Base-by-base conservation (phyloP, 202 grass and related monocot genomes). In the Sporobolus alterniflorus region DNA sequence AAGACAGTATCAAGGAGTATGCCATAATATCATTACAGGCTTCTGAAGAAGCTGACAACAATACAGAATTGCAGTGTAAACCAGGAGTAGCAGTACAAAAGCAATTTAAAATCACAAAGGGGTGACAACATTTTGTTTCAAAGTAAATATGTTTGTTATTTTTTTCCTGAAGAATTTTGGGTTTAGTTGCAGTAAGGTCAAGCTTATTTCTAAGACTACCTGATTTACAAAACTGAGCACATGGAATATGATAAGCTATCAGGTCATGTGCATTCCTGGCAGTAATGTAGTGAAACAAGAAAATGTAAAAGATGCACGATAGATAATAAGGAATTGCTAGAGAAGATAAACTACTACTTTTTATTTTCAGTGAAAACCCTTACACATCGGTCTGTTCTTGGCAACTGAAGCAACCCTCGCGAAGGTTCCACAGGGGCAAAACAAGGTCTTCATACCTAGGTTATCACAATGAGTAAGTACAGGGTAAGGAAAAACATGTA, bases 371-470 rank as follows among this genome's bases (percentile, higher is more conserved):
- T 73, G 64, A 78, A 86, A 64, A 62, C 69, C 63, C 91, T 44
- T 96, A 99, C 96, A 92, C 62, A 96, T 87, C 51, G 89, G 87
- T 82, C 81, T 96, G 80, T 94, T 90, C 67, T 99, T 96, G 33
- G 91, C 85, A 3, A 96, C 76, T 69, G 91, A 90, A 71, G 96
- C 88, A 75, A 99, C 92, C 80, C 87, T 91, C 44, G 96, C 90
- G 73, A 99, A 94, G 34, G 96, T 99, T 82, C 91, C 96, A 32
- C 93, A 99, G 31, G 96, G 96, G 82, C 88, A 99, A 76, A 96
- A 92, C 69, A 99, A 91, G 28, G 96, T 99, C 75, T 79, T 92
- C 21, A 99, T 34, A 90, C 96, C 96, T 99, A 82, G 28, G 21
- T 82, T 62, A 69, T 30, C 24, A 74, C 29, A 84, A 63, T 39